phyloP scores from a whole-genome alignment of 2,329 filamentous ascomycete genomes.

The Catunica adiposa region DNA sequence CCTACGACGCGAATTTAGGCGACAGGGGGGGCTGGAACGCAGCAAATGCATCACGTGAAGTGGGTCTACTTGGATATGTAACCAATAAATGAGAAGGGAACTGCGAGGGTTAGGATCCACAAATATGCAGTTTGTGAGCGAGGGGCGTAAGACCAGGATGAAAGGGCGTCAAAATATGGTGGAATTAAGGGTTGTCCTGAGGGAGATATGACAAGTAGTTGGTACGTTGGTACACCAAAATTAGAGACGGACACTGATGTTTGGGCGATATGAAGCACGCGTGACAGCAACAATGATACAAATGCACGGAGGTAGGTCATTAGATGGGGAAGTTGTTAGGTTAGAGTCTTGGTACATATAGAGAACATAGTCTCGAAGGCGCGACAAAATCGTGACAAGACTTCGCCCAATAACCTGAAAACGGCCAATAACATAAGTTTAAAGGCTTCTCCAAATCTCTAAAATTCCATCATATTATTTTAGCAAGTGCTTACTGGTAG shows the following conservation, averaged over 20 bases:
- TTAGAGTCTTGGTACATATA: no score
- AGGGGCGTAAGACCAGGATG: neutral
- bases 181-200: conserved; percentile 8
- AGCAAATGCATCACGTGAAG: conserved; percentile 7
- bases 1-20: neutral
- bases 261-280: neutral
- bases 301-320: no score
- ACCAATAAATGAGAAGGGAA: conserved; percentile 8
- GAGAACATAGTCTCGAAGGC: no score
- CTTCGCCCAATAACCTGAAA: no score
- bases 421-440: no score
- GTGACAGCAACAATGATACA: neutral
- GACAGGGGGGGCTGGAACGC: conserved; percentile 1
- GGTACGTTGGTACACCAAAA: neutral
- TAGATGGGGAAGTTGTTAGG: no score
- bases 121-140: neutral
- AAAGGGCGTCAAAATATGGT: neutral
- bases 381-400: no score
- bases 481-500: neutral
- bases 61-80: neutral
- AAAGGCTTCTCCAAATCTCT: no score
- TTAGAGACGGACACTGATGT: neutral
- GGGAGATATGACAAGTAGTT: neutral
- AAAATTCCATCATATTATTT: no score
- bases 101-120: conserved; percentile 10